A percentile compares a stretch with the other conserved stretches of the same genome.
Conservation (phyloP, 2,329 filamentous ascomycete species). For the Trichoderma atroviride region DNA sequence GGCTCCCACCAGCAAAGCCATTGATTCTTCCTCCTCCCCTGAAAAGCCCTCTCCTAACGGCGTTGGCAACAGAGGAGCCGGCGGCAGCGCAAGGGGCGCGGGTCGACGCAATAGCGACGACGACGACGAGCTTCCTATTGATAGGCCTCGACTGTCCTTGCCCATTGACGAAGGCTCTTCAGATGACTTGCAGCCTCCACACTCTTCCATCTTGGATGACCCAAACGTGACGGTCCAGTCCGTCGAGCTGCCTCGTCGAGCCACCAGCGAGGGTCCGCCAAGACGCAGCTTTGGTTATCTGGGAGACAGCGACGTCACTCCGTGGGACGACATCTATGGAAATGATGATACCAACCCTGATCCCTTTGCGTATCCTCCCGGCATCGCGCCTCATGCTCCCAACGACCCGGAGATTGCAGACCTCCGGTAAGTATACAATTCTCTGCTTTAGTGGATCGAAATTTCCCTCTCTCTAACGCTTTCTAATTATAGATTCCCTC, state of each 20-base stretch:
- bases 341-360: not conserved
- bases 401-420: slow-evolving; percentile 39
- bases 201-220: slow-evolving; percentile 58
- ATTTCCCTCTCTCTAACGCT: not conserved
- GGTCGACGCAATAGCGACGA: slow-evolving; percentile 44
- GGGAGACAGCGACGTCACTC: slow-evolving; percentile 38
- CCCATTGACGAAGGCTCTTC: slow-evolving; percentile 57
- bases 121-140: slow-evolving; percentile 54
- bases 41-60: slow-evolving; percentile 39
- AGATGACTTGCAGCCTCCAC: slow-evolving; percentile 56
- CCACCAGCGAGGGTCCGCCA: slow-evolving; percentile 48
- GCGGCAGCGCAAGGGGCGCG: slow-evolving; percentile 36
- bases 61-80: slow-evolving; percentile 33
- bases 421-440: slow-evolving; percentile 45
- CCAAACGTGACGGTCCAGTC: slow-evolving; percentile 62
- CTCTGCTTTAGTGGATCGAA: not conserved
- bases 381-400: not conserved
- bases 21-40: slow-evolving; percentile 51
- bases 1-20: slow-evolving; percentile 51
- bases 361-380: not conserved
- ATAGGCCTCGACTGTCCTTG: slow-evolving; percentile 58
- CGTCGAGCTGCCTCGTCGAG: slow-evolving; percentile 61
- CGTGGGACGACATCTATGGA: slow-evolving; percentile 3
- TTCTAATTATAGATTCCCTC: slow-evolving; percentile 38
- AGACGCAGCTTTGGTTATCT: slow-evolving; percentile 56